Evolutionary conservation across 2,329 filamentous ascomycete genomes (phyloP), one percentile per base, ranked within the genome.

Genomic region (Apiospora sp.): DNA sequence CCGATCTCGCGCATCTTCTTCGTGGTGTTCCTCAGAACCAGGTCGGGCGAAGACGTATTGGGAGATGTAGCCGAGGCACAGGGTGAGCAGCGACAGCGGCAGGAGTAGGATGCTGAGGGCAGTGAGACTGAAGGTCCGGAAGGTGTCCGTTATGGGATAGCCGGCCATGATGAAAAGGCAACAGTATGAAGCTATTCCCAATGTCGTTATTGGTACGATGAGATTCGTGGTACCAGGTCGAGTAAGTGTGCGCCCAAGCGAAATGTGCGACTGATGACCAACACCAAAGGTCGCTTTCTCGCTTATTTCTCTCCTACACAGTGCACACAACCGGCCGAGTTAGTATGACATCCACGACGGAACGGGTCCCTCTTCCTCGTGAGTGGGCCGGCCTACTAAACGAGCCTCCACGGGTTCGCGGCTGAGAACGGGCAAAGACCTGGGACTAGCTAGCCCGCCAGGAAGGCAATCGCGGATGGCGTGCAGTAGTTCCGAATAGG

Each of bases 31-130:
- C 13, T 67, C 6, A 30, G 41, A 19, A 7, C 30, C 1, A 1
- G 16, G 2, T 37, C n/a, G 27, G 30, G 34, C 16, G 67, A 70
- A 46, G 19, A 49, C 24, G 71, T 51, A 24, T 34, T 73, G 44
- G 44, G 34, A n/a, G 51, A 72, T 10, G 41, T 71, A 14, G 74
- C 37, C 16, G 70, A 69, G 46, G 46, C 22, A 37, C 27, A 69
- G 30, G 16, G 48, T 7, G 13, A 34, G 44, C 34, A 74, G 54
- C 8, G 77, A 77, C 30, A 75, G n/a, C 10, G 77, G 77, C 3
- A 76, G 46, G 16, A 75, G 12, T 3, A 78, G 27, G 19, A 78
- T 27, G 51, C 75, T 76, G 37, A 78, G 69, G 8, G 75, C 49
- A 0, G 76, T 69, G 14, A 78, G 67, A 54, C 73, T 27, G 44